Base-by-base conservation (phyloP, 1,139 yeast genomes). In the Candida pseudoviswanathii region DNA sequence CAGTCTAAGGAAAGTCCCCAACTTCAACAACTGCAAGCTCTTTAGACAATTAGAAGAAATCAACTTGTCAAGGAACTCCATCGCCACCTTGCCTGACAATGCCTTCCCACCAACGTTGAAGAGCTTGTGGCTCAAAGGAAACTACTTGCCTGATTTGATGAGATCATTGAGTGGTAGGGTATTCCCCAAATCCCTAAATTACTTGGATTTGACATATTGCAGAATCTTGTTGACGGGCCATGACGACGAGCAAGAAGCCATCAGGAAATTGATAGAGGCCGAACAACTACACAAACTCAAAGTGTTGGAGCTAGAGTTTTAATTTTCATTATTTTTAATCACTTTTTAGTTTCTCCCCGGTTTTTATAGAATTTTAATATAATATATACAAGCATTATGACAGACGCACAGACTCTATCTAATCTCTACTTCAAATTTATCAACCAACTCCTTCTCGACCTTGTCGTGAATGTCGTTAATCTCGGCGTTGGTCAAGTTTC, bases 401-500 rank as follows among this genome's bases (percentile, higher is more conserved):
- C 16, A 16, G 16, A 16, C 16, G 16, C 16, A 16, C 16, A 16
- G 16, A 16, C 25, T 34, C 31, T 68, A 85, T 57, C 96, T 78
- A 52, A 91, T 71, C 58, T 84, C 84, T 11, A 91, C 85, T 7
- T 76, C 73, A 61, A 78, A 86, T 48, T 67, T 71, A 3, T 71
- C 63, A 22, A 73, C 71, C 58, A 91, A 75, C 32, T 80, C 80
- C 0, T 66, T 57, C 57, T 88, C 82, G 21, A 91, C 89, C 44
- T 72, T 65, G 5, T 78, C 77, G 62, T 92, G 96, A 46, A 89
- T 71, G 1, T 63, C 73, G 62, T 91, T 91, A 52, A 92, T 79
- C 64, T 91, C 97, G 0, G 79, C 82, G 63, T 88, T 89, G 32
- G 96, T 90, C 57, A 94, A 75, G 53, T 86, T 87, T 62, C 97